A percentile compares a stretch with the other conserved stretches of the same genome.
phyloP scores from a whole-genome alignment of 805 yeast genomes.

The Pichia pseudocactophila region DNA sequence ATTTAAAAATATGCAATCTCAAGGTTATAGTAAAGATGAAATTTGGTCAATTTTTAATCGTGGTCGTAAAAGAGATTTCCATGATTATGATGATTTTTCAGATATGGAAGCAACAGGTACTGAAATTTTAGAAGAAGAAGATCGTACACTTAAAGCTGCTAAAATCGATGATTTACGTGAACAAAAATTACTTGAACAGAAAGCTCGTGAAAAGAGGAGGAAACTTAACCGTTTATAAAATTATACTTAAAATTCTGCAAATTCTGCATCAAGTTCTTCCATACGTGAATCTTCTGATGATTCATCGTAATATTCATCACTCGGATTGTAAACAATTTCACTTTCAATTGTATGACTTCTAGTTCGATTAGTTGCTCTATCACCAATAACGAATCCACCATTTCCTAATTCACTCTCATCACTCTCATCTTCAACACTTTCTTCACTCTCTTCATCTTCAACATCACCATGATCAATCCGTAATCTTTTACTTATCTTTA shows the following conservation, averaged over 20 bases:
- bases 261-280: conserved; percentile 10
- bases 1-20: conserved; percentile 4
- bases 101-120: conserved; percentile 96
- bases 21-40: conserved; percentile 71
- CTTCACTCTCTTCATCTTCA: conserved; percentile 8
- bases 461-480: conserved; percentile 41
- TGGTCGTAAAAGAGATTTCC: conserved; percentile 44
- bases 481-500: conserved; percentile 40
- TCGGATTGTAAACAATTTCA: too few species aligned
- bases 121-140: conserved; percentile 81
- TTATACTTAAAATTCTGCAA: conserved; percentile 9
- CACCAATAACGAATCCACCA: not conserved
- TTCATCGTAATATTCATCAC: too few species aligned
- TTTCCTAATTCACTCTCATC: conserved; percentile 13
- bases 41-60: conserved; percentile 81
- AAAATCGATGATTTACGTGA: conserved; percentile 69
- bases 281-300: conserved; percentile 11
- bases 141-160: conserved; percentile 56
- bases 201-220: conserved; percentile 33
- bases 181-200: conserved; percentile 46
- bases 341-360: too few species aligned
- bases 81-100: conserved; percentile 38
- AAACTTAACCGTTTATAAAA: conserved; percentile 1
- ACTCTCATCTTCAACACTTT: conserved; percentile 10
- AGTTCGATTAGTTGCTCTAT: too few species aligned